Evolutionary conservation across 106 monocot genomes (phyloP), one percentile per base, ranked within the genome.

Genomic region (Apostasia shenzhenica): DNA sequence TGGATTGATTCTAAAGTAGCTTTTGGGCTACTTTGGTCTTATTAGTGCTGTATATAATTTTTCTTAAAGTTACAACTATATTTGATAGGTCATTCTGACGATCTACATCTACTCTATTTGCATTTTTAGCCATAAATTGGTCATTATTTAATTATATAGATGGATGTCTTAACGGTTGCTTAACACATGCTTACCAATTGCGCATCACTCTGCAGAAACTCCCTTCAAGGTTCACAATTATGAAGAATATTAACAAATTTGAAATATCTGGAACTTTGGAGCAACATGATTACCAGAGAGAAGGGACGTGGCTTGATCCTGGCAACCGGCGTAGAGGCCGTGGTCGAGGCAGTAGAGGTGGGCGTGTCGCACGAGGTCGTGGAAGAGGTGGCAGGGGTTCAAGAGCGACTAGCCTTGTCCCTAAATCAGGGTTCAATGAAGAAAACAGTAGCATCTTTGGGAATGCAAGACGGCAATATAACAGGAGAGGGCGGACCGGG

Each of bases 281-380:
- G 2, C 70, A 63, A 54, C n/a, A 69, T 46, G 73, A 72, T 45
- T 83, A 72, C 63, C 80, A 55, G n/a, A 76, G 43, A 38, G 85
- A 85, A 3, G 55, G 46, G 44, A 86, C 60, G 47, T 89, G 88
- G 83, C 73, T 76, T 76, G 92, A 85, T 68, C 42, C 82, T 63
- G 74, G 78, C 2, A 81, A 71, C 49, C 72, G 82, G 2, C 74
- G 71, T 42, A 77, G 83, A 42, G 70, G 78, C 13, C 89, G 94
- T 63, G 90, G 87, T 5, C 77, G 88, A 70, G 91, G 91, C 2
- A 77, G 70, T 61, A 70, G 83, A 43, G 69, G 83, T 47, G 69
- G 74, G 26, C 51, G 79, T 2, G 67, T 75, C 6, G 61, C 74
- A 38, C 55, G 94, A 3, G 83, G 91, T 37, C 85, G 94, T 48